Percentiles rank a stretch among this genome's conserved stretches.
Conservation (phyloP, 2,329 filamentous ascomycete species). For the Aspergillus ibericus region DNA sequence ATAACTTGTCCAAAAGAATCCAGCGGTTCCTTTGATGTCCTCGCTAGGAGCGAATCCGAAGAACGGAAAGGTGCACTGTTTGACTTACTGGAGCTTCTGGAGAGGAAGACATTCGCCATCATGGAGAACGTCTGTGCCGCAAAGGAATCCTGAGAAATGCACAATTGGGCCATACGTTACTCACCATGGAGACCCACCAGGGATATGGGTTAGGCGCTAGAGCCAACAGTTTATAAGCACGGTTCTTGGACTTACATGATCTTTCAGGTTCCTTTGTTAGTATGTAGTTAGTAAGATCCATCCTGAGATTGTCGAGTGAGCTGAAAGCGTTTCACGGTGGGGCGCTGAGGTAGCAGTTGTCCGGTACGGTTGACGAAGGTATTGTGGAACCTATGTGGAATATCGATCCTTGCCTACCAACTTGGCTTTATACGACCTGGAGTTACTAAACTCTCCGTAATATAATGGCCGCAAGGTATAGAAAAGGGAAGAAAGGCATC, state of each 20-base stretch:
- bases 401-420: not conserved
- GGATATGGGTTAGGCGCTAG: not conserved
- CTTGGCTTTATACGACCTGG: not conserved
- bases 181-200: not conserved
- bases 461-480: not conserved
- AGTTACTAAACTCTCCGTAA: not conserved
- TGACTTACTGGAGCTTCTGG: not conserved
- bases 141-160: not conserved
- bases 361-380: not conserved
- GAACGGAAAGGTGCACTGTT: not conserved
- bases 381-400: not conserved
- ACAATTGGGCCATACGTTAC: not conserved
- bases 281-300: not conserved
- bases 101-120: not conserved
- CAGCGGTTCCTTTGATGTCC: not conserved
- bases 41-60: not conserved
- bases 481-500: not conserved
- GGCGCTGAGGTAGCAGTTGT: not conserved
- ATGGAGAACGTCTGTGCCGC: not conserved
- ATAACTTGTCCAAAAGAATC: not conserved
- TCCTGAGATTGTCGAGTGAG: not conserved
- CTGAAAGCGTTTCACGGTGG: not conserved
- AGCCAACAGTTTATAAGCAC: not conserved
- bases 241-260: not conserved
- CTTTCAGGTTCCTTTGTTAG: not conserved